Percentiles rank a stretch among this genome's conserved stretches.
phyloP scores from a whole-genome alignment of 2,329 filamentous ascomycete species.

The Monilinia fructigena region DNA sequence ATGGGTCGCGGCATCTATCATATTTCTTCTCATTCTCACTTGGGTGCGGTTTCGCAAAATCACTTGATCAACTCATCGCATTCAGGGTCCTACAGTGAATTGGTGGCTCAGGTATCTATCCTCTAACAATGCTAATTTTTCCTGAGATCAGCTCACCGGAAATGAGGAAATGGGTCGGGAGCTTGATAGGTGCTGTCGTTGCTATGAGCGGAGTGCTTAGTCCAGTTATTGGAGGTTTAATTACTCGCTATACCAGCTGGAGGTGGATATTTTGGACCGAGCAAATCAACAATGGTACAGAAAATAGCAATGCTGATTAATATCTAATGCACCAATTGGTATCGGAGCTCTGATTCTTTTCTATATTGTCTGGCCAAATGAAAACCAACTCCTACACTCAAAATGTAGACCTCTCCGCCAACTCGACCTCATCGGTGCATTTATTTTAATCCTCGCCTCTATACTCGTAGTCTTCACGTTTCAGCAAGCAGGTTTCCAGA shows the following conservation, averaged over 20 bases:
- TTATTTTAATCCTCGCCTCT: too few relatives aligned
- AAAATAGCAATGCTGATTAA: too few relatives aligned
- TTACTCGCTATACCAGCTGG: slow-evolving; percentile 31
- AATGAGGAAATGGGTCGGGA: slow-evolving; percentile 46
- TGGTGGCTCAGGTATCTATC: slow-evolving; percentile 43
- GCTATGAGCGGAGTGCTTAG: slow-evolving; percentile 31
- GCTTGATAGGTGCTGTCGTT: slow-evolving; percentile 47
- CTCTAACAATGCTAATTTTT: slow-evolving; percentile 38
- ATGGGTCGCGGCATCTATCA: slow-evolving; percentile 43
- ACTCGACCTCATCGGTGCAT: too few relatives aligned
- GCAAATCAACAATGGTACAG: too few relatives aligned
- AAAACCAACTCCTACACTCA: too few relatives aligned
- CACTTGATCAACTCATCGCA: slow-evolving; percentile 44
- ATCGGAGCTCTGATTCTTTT: too few relatives aligned
- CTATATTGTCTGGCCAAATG: too few relatives aligned
- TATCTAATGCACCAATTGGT: too few relatives aligned
- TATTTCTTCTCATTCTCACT: slow-evolving; percentile 60
- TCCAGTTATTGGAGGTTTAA: slow-evolving; percentile 33
- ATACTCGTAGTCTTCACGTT: too few relatives aligned
- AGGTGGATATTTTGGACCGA: slow-evolving; percentile 24
- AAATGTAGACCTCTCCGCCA: too few relatives aligned
- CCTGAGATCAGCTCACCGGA: slow-evolving; percentile 49
- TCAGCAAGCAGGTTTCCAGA: too few relatives aligned
- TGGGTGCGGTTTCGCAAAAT: slow-evolving; percentile 51
- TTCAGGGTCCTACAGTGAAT: slow-evolving; percentile 39